Evolutionary conservation across 2,329 filamentous ascomycete genomes (phyloP), one percentile per base, ranked within the genome.

Genomic region (Sporothrix phasma): DNA sequence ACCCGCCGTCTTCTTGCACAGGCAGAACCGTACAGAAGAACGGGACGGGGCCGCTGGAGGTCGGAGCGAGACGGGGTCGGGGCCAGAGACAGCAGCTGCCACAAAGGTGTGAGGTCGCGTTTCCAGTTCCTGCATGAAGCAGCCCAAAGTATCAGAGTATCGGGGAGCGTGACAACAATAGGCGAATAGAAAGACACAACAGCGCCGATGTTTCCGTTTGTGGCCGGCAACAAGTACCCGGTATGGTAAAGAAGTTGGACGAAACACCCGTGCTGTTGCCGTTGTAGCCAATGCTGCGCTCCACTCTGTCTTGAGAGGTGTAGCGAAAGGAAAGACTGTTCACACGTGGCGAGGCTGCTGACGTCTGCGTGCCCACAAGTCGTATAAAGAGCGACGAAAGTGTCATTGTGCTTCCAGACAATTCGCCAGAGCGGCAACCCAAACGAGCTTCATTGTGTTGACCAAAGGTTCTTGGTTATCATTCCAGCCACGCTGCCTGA

Each of bases 401-500:
- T 51, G 62, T 46, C 56, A 63, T 65, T 8, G 73, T 72, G 70
- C 69, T 67, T 63, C 67, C 62, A 65, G 67, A 67, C 65, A 43
- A 47, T 56, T 54, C 43, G 29, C 49, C 61, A 53, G 15, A 31
- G 22, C 22, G 63, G 61, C 62, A 41, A 26, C 61, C 41, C 61
- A 15, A 29, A 11, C 26, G n/a, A 72, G 26, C 8, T 37, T 49
- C 59, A 26, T 39, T 24, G 8, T 45, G 53, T 61, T 75, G 80
- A 78, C 80, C 82, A 80, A 75, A 78, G 79, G 81, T 73, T 77
- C 71, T 72, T n/a, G n/a, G 73, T 11, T 5, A 31, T 51, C 19
- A 79, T 83, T 63, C 88, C 88, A 87, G 87, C 79, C 81, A 80
- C 76, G 76, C 77, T 76, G 75, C 81, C 85, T 84, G 88, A 91